A percentile compares a stretch with the other conserved stretches of the same genome.
These are phyloP conservation scores for Arthroderma sp. DNA, from an alignment of 2,329 filamentous ascomycete species.

Conservation along the genomic window DNA sequence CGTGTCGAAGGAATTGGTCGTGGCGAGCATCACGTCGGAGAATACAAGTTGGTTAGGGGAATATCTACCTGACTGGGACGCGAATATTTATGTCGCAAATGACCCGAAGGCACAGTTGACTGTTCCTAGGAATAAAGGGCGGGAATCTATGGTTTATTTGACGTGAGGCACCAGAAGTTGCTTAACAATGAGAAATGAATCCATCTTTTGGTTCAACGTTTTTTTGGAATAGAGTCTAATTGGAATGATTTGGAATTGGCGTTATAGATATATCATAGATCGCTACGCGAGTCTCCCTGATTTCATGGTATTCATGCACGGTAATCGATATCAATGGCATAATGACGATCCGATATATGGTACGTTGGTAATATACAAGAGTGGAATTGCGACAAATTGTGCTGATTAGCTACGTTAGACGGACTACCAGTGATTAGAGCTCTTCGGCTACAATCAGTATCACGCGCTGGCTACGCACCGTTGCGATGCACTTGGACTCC, in stretches of 20 bases:
- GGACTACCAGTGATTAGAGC: constrained; percentile 37
- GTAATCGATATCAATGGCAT: constrained; percentile 33
- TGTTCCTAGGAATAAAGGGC: constrained; percentile 33
- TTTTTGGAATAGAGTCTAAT: too few species aligned
- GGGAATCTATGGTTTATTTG: constrained; percentile 33
- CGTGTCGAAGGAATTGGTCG: constrained; percentile 17
- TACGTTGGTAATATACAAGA: constrained; percentile 3
- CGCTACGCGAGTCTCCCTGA: constrained; percentile 30
- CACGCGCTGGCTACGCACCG: constrained; percentile 40
- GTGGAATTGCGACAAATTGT: background rate
- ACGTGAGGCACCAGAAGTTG: constrained; percentile 17
- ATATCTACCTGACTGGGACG: constrained; percentile 35
- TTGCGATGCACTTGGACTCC: constrained; percentile 41
- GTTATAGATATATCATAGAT: constrained; percentile 29
- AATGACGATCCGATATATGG: constrained; percentile 42
- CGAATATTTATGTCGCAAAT: constrained; percentile 44
- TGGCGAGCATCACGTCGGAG: constrained; percentile 28
- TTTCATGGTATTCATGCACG: constrained; percentile 31
- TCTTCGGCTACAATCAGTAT: constrained; percentile 38
- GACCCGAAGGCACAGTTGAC: constrained; percentile 35
- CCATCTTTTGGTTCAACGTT: too few species aligned
- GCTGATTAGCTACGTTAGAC: constrained; percentile 18
- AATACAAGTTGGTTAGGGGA: constrained; percentile 29
- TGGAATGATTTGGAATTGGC: too few species aligned
- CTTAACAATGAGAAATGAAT: too few species aligned